A percentile compares a stretch with the other conserved stretches of the same genome.
Evolutionary conservation across 352 stramenopile genomes (phyloP).

Genomic region (Globisporangium uncinulatum): DNA sequence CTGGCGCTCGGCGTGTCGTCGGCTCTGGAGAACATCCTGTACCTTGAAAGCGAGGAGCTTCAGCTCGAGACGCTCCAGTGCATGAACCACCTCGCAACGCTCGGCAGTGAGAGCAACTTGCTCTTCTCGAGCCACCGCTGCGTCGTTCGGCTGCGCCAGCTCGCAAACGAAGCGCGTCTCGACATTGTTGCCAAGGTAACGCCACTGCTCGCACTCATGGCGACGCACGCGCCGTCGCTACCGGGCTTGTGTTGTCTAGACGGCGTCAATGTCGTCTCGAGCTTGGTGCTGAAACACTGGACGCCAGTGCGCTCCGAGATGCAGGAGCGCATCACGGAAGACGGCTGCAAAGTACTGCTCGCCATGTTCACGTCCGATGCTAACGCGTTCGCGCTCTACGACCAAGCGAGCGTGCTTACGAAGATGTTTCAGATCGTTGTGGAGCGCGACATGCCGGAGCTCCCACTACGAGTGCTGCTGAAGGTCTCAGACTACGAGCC

Average conservation of each 20-base stretch:
- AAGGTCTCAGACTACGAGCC: slow-evolving; percentile 33
- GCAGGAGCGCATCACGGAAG: slow-evolving; percentile 27
- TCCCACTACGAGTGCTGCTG: slow-evolving; percentile 40
- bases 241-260: slow-evolving; percentile 40
- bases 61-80: slow-evolving; percentile 27
- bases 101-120: slow-evolving; percentile 14
- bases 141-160: slow-evolving; percentile 17
- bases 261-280: slow-evolving; percentile 29
- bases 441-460: slow-evolving; percentile 21
- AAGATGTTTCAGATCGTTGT: slow-evolving; percentile 47
- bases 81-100: slow-evolving; percentile 24
- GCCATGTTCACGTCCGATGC: slow-evolving; percentile 40
- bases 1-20: slow-evolving; percentile 29
- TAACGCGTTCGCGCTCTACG: slow-evolving; percentile 35
- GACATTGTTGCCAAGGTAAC: slow-evolving; percentile 36
- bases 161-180: slow-evolving; percentile 12
- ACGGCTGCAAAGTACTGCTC: slow-evolving; percentile 43
- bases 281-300: slow-evolving; percentile 22
- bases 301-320: neutral
- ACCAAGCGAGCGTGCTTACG: slow-evolving; percentile 36
- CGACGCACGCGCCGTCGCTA: slow-evolving; percentile 31
- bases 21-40: slow-evolving; percentile 40
- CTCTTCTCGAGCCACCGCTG: slow-evolving; percentile 23
- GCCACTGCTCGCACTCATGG: slow-evolving; percentile 44
- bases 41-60: slow-evolving; percentile 33